These are phyloP conservation scores for Didymella exigua DNA, from an alignment of 2,329 filamentous ascomycete species.

Conservation along the genomic window DNA sequence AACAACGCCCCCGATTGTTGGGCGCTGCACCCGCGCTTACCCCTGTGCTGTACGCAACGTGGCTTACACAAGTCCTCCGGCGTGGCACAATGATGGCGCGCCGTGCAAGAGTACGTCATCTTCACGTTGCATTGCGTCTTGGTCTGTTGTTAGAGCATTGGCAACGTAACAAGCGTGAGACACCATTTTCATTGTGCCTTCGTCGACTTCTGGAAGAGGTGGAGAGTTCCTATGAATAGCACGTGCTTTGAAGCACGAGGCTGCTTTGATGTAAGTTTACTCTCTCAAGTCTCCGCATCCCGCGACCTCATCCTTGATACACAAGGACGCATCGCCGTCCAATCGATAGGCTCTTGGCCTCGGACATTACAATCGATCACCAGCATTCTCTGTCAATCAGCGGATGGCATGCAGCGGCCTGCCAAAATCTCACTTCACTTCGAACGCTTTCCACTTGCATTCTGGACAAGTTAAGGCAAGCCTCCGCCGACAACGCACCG, in stretches of 20 bases:
- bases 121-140: constrained; percentile 5
- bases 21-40: constrained; percentile 1
- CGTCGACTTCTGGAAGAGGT: constrained; percentile 6
- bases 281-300: constrained; percentile 1
- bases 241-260: constrained; percentile 4
- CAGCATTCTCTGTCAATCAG: background rate
- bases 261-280: background rate
- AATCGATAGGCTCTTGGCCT: background rate
- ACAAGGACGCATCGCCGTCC: background rate
- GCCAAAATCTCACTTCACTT: constrained; percentile 10
- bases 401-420: constrained; percentile 7
- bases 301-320: background rate
- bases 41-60: constrained; percentile 6
- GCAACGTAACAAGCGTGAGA: background rate
- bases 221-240: constrained; percentile 2
- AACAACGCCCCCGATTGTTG: background rate
- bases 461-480: constrained; percentile 3
- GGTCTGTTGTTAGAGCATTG: constrained; percentile 1
- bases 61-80: constrained; percentile 2
- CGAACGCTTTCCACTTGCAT: background rate
- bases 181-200: background rate
- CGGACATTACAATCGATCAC: background rate
- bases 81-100: constrained; percentile 5
- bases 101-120: constrained; percentile 7
- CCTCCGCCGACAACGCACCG: background rate